Evolutionary conservation across 371 early-diverging fungal genomes (phyloP).

Genomic region (Lichtheimia ornata): DNA sequence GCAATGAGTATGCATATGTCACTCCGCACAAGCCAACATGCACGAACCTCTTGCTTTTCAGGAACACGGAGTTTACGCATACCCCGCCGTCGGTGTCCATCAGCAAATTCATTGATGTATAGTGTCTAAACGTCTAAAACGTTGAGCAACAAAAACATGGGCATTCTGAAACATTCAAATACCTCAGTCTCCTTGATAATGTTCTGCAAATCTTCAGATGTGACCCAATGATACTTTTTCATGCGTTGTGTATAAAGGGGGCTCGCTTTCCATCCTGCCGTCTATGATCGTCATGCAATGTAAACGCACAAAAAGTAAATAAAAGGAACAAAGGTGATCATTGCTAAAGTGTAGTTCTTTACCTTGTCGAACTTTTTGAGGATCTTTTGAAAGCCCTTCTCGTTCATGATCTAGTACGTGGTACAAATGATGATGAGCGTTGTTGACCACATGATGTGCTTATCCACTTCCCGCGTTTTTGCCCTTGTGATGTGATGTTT

Average conservation of each 20-base stretch:
- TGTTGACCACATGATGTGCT: no score
- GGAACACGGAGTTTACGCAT: constrained; percentile 70
- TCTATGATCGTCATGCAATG: constrained; percentile 15
- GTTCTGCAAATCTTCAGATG: constrained; percentile 52
- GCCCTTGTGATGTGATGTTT: constrained; percentile 1
- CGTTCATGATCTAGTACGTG: constrained; percentile 56
- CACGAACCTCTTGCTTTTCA: constrained; percentile 33
- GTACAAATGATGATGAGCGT: no score
- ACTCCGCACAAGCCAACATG: background rate
- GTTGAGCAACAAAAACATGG: no score
- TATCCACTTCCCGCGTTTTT: no score
- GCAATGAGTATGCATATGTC: background rate
- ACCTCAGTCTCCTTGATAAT: constrained; percentile 67
- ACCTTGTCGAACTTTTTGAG: constrained; percentile 81
- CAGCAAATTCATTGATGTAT: constrained; percentile 66
- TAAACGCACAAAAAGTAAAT: background rate
- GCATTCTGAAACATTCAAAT: background rate
- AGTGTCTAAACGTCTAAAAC: constrained; percentile 34
- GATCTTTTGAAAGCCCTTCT: constrained; percentile 76
- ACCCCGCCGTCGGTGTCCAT: constrained; percentile 68
- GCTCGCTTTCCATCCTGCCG: constrained; percentile 53
- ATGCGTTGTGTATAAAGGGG: constrained; percentile 55
- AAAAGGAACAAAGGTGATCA: no score
- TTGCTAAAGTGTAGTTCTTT: constrained; percentile 1
- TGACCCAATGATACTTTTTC: constrained; percentile 62